These are phyloP conservation scores for Rhizomucor miehei DNA, from an alignment of 371 early-diverging fungal species.

Conservation along the genomic window DNA sequence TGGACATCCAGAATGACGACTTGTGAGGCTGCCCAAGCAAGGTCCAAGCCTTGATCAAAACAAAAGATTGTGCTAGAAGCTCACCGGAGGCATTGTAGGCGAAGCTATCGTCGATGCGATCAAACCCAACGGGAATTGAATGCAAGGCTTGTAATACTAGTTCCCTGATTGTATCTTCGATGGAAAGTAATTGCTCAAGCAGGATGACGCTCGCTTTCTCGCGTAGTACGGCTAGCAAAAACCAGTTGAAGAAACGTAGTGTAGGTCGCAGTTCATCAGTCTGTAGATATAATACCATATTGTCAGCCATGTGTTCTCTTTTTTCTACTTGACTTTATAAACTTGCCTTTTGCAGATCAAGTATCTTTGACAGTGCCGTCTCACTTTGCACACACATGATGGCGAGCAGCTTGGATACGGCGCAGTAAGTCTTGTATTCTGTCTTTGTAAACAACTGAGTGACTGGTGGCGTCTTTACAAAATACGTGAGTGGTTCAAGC, in stretches of 20 bases:
- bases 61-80: constrained; percentile 33
- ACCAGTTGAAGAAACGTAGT: constrained; percentile 50
- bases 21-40: constrained; percentile 22
- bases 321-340: not conserved
- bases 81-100: constrained; percentile 41
- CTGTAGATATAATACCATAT: too few species aligned
- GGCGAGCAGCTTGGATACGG: constrained; percentile 32
- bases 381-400: constrained; percentile 31
- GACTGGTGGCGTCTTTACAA: constrained; percentile 29
- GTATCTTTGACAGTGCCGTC: constrained; percentile 21
- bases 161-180: constrained; percentile 37
- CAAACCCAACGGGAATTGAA: constrained; percentile 37
- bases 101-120: constrained; percentile 37
- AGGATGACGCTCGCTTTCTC: constrained; percentile 16
- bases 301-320: too few species aligned
- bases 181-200: constrained; percentile 23
- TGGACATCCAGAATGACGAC: constrained; percentile 34
- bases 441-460: constrained; percentile 45
- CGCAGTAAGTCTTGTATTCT: constrained; percentile 45
- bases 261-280: constrained; percentile 40
- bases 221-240: constrained; percentile 29
- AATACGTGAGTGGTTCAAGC: constrained; percentile 29
- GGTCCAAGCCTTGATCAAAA: constrained; percentile 39
- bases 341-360: constrained; percentile 39
- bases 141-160: constrained; percentile 38